Evolutionary conservation across 805 yeast species (phyloP).

Genomic region (Cyberlindnera galapagoensis): DNA sequence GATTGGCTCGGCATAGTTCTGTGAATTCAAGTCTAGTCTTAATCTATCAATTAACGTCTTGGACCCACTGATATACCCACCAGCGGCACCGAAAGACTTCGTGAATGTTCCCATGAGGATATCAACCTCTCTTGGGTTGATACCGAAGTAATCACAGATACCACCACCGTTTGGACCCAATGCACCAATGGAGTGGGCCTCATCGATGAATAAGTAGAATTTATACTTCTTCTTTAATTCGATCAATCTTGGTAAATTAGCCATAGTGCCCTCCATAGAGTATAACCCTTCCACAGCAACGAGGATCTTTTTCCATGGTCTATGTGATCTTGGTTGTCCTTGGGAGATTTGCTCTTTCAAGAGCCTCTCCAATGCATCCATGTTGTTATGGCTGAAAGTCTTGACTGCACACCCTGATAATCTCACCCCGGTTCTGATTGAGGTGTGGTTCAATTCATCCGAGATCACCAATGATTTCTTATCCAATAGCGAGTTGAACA

Average conservation of each 20-base stretch:
- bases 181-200: conserved; percentile 99
- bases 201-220: conserved; percentile 88
- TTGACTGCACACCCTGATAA: conserved; percentile 89
- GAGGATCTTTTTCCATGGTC: conserved; percentile 90
- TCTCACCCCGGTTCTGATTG: conserved; percentile 92
- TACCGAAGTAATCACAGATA: conserved; percentile 86
- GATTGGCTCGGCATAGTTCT: conserved; percentile 74
- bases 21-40: conserved; percentile 65
- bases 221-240: conserved; percentile 82
- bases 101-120: conserved; percentile 96
- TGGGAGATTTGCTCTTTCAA: conserved; percentile 61
- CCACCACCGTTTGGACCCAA: conserved; percentile 93
- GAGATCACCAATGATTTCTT: conserved; percentile 85
- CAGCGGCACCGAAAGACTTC: conserved; percentile 97
- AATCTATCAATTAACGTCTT: conserved; percentile 65
- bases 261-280: conserved; percentile 75
- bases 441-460: conserved; percentile 92
- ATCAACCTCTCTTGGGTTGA: conserved; percentile 72
- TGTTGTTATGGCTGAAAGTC: conserved; percentile 86
- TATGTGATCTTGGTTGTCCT: conserved; percentile 67
- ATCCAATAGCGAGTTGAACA: conserved; percentile 79
- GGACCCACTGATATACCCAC: conserved; percentile 90
- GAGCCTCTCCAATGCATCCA: conserved; percentile 70
- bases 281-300: conserved; percentile 89
- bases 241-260: conserved; percentile 60